Base-by-base conservation (phyloP, 2,329 filamentous ascomycete genomes). In the Torrubiella hemipterigena region DNA sequence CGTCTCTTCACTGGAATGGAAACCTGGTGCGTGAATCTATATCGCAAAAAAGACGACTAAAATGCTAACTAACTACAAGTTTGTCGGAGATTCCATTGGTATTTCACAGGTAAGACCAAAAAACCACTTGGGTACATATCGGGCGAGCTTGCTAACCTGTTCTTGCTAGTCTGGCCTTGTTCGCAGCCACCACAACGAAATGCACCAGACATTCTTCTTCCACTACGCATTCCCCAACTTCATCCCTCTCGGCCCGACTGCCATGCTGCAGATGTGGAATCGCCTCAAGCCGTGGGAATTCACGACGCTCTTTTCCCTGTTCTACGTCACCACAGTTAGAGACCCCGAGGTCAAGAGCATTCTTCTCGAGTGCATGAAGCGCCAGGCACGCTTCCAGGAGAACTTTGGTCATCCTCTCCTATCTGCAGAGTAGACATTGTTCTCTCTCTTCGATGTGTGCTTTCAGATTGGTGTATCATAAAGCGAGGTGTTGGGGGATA, bases 1-100 rank as follows among this genome's bases (percentile, higher is more conserved):
- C 80, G 36, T 73, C 85, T 4, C 48, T 82, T 37, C 65, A 78
- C 16, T 81, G 71, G 52, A 63, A 67, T 13, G 53, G 56, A 1
- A 66, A 64, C 29, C 54, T 91, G 24, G 33, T 30, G 26, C 20
- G 33, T 32, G 10, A 14, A 14, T 11, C 11, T n/a, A n/a, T n/a
- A n/a, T n/a, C n/a, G n/a, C n/a, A n/a, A n/a, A n/a, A n/a, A n/a
- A n/a, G n/a, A n/a, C n/a, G n/a, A n/a, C 12, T 7, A 15, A 28
- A 12, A 16, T 28, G 7, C 14, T 28, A n/a, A 20, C 20, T 31
- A 23, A 31, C 16, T 8, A 16, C 11, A 10, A 35, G 33, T 35
- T 35, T 17, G 33, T 35, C 8, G 33, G 33, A 12, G 33, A 35
- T 18, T 35, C 30, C 12, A 35, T 35, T 29, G 33, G 33, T 7